Conservation (phyloP, 495 filamentous ascomycete genomes). For the Aspergillus panamensis region DNA sequence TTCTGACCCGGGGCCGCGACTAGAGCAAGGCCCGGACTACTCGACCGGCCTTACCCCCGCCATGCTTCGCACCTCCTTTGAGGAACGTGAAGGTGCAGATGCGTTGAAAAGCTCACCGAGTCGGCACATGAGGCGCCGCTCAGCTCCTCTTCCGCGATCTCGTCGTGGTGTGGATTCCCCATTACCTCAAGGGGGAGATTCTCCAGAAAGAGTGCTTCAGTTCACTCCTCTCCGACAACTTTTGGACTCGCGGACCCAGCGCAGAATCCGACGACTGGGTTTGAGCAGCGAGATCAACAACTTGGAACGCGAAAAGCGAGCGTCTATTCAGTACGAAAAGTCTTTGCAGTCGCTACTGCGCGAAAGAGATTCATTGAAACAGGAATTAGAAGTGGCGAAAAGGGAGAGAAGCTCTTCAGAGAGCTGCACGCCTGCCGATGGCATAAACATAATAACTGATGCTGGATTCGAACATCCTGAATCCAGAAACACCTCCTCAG, state of each 20-base stretch:
- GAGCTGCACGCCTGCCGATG: constrained; percentile 24
- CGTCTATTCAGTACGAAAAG: constrained; percentile 44
- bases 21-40: constrained; percentile 26
- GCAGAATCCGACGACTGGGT: constrained; percentile 65
- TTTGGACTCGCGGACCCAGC: constrained; percentile 66
- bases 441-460: constrained; percentile 25
- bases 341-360: constrained; percentile 42
- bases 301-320: constrained; percentile 56
- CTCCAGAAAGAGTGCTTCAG: constrained; percentile 45
- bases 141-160: constrained; percentile 31
- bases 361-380: constrained; percentile 45
- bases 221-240: constrained; percentile 68
- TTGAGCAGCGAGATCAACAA: constrained; percentile 72
- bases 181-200: constrained; percentile 25
- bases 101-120: constrained; percentile 37
- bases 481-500: constrained; percentile 19
- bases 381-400: constrained; percentile 47
- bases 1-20: constrained; percentile 61
- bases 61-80: constrained; percentile 55
- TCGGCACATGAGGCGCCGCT: constrained; percentile 38
- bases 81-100: constrained; percentile 11
- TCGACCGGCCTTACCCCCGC: constrained; percentile 70
- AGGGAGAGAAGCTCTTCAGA: constrained; percentile 28
- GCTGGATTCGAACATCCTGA: constrained; percentile 24
- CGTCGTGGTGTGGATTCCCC: constrained; percentile 26